phyloP scores from a whole-genome alignment of 257 asterid genomes.

The Plantago major region DNA sequence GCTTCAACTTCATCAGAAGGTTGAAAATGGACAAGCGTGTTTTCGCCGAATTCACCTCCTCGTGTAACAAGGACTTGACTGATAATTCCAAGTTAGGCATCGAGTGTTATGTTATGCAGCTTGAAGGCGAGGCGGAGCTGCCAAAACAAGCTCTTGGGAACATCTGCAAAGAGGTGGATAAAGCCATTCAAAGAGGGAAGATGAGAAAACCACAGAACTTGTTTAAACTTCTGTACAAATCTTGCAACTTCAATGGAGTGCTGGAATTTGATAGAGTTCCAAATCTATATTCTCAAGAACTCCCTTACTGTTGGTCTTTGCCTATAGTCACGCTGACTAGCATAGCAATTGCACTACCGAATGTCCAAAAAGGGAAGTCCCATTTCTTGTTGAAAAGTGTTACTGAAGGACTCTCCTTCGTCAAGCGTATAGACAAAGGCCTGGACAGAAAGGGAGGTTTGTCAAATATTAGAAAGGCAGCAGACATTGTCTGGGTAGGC shows the following conservation, averaged over 20 bases:
- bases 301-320: conserved; percentile 39
- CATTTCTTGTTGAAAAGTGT: conserved; percentile 21
- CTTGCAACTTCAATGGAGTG: conserved; percentile 34
- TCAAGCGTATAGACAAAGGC: conserved; percentile 23
- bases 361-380: conserved; percentile 17
- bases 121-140: conserved; percentile 42
- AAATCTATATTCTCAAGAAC: conserved; percentile 30
- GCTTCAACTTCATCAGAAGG: conserved; percentile 4
- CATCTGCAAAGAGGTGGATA: conserved; percentile 33
- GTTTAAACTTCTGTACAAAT: conserved; percentile 24
- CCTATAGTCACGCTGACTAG: conserved; percentile 40
- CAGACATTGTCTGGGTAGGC: conserved; percentile 27
- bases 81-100: conserved; percentile 19
- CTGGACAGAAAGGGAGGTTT: conserved; percentile 15
- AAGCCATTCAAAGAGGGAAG: conserved; percentile 26
- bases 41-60: conserved; percentile 16
- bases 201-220: conserved; percentile 25
- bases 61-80: conserved; percentile 1
- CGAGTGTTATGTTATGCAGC: conserved; percentile 30
- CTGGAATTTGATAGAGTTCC: conserved; percentile 33
- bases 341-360: conserved; percentile 41
- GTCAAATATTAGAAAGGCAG: conserved; percentile 25
- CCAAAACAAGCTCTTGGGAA: conserved; percentile 22
- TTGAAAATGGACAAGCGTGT: conserved; percentile 17
- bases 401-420: conserved; percentile 26